Evolutionary conservation across 495 filamentous ascomycete genomes (phyloP), one percentile per base, ranked within the genome.

Genomic region (Penicillium silybi): DNA sequence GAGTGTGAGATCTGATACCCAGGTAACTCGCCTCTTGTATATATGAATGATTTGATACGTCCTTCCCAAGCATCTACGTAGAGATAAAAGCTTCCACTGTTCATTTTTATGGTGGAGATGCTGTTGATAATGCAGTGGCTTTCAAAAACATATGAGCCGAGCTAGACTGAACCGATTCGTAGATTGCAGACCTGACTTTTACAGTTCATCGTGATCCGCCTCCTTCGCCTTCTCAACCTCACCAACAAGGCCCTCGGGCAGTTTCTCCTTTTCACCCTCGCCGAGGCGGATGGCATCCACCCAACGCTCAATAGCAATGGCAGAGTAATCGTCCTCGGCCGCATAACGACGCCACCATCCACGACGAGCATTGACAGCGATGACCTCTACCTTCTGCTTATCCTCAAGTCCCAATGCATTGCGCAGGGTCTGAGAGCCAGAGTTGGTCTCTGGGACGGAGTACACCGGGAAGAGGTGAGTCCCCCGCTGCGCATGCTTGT

Each of bases 211-310:
- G 40, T 66, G 65, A 15, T 67, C 63, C 0, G 38, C 49, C n/a
- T 72, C 63, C 44, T 69, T 64, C 55, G 49, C 50, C 38, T 54
- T 38, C 41, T 72, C 58, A 54, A 79, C 65, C 56, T 79, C 79
- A 20, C 69, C 78, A 34, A 96, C 68, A 35, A 96, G 55, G 9
- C 80, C 84, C 41, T 86, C 87, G 4, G 92, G 91, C 37, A 97
- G 59, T 73, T 85, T 88, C 66, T 85, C 79, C 77, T 92, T 96
- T 18, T 78, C 66, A 6, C 87, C 86, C 58, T 96, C 95, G 41
- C 91, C 89, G 64, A 98, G 74, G 20, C 87, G 81, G 56, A 97
- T 89, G 3, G 79, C 80, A 65, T 98, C 93, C 54, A 97, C 78
- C 91, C 91, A 97, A 46, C 75, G 72, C 67, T 95, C 90, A 32